A percentile compares a stretch with the other conserved stretches of the same genome.
These are phyloP conservation scores for Artemisia annua DNA, from an alignment of 129 eudicot species.

Conservation along the genomic window DNA sequence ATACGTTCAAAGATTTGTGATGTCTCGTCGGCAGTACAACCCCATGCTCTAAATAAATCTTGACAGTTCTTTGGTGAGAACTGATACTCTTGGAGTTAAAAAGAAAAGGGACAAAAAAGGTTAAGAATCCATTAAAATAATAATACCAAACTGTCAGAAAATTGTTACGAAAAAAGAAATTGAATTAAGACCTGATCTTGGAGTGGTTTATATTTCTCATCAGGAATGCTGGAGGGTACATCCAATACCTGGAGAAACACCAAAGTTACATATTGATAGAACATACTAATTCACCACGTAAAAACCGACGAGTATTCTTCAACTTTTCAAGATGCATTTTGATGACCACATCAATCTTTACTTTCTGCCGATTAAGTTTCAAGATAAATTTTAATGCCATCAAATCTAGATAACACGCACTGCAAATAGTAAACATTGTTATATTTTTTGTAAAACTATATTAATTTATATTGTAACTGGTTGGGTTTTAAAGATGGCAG, in stretches of 20 bases:
- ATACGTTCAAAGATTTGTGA: slow-evolving; percentile 45
- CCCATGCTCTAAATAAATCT: slow-evolving; percentile 55
- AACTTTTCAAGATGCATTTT: not conserved
- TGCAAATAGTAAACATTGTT: no score
- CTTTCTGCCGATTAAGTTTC: no score
- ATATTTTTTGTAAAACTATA: no score
- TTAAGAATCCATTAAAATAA: slow-evolving; percentile 9
- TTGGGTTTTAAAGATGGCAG: no score
- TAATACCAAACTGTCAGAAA: not conserved
- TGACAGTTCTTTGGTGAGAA: slow-evolving; percentile 28
- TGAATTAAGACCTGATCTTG: slow-evolving; percentile 35
- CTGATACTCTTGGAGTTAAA: slow-evolving; percentile 19
- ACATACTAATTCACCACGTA: not conserved
- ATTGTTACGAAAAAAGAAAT: not conserved
- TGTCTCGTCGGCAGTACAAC: slow-evolving; percentile 48
- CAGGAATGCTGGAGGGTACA: slow-evolving; percentile 19
- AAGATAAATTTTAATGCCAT: no score
- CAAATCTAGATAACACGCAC: no score
- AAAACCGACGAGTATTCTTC: no score
- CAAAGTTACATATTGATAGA: not conserved
- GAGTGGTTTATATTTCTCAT: slow-evolving; percentile 4
- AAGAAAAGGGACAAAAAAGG: not conserved
- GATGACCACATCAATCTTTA: not conserved
- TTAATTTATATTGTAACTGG: no score
- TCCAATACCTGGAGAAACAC: slow-evolving; percentile 18